Conservation (phyloP, 2,329 filamentous ascomycete genomes). For the Berkeleyomyces basicola region DNA sequence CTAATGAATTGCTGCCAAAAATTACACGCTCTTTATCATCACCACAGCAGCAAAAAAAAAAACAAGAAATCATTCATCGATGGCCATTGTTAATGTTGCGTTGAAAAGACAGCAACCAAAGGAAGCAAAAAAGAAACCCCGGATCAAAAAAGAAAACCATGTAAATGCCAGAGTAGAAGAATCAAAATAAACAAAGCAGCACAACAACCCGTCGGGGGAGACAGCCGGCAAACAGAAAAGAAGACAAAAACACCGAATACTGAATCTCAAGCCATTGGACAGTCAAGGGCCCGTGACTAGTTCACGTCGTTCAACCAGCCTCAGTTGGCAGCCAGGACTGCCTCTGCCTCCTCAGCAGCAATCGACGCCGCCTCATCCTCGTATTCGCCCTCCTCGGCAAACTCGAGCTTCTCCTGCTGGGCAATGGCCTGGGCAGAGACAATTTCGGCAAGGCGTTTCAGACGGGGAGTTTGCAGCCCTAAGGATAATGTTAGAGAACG, state of each 20-base stretch:
- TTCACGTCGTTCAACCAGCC: neutral
- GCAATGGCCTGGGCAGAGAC: slow-evolving; percentile 92
- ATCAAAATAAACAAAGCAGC: slow-evolving; percentile 5
- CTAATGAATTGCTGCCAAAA: no score
- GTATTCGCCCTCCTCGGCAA: slow-evolving; percentile 23
- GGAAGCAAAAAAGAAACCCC: neutral
- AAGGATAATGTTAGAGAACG: slow-evolving; percentile 17
- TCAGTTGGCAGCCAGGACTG: slow-evolving; percentile 12
- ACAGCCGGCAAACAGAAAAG: neutral
- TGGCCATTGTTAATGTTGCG: neutral
- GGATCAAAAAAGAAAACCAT: slow-evolving; percentile 5
- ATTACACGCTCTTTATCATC: neutral
- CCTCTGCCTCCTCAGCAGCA: slow-evolving; percentile 13
- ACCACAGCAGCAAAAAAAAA: neutral
- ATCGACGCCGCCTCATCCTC: slow-evolving; percentile 31
- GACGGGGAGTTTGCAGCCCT: slow-evolving; percentile 90
- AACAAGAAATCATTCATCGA: neutral
- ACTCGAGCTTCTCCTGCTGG: slow-evolving; percentile 75
- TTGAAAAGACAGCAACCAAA: neutral
- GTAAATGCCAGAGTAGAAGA: slow-evolving; percentile 13
- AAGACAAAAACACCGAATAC: neutral
- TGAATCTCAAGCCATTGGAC: slow-evolving; percentile 2
- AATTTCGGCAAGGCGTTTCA: slow-evolving; percentile 96
- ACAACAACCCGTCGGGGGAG: neutral
- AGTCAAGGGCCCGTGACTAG: neutral